phyloP scores from a whole-genome alignment of 352 stramenopile species.

The Phytophthora nicotianae region DNA sequence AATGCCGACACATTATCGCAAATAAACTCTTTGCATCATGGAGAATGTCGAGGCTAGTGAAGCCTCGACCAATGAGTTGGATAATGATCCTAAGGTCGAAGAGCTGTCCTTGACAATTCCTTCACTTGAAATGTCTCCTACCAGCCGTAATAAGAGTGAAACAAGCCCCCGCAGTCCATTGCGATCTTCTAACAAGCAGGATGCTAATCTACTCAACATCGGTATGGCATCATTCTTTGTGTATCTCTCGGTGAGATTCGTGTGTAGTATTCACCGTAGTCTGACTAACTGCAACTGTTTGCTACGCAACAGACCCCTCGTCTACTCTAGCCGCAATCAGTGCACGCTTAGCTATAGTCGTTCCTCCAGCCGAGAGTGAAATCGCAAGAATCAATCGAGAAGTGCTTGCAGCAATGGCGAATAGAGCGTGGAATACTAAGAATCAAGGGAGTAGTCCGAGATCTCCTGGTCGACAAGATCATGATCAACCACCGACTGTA shows the following conservation, averaged over 20 bases:
- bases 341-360: slow-evolving; percentile 49
- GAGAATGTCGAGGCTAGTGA: slow-evolving; percentile 5
- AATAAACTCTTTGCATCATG: slow-evolving; percentile 19
- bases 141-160: slow-evolving; percentile 7
- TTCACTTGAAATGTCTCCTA: slow-evolving; percentile 6
- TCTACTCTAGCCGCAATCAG: slow-evolving; percentile 67
- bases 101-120: slow-evolving; percentile 16
- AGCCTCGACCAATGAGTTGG: background rate
- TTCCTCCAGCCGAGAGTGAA: slow-evolving; percentile 71
- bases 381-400: slow-evolving; percentile 77
- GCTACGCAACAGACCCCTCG: slow-evolving; percentile 32
- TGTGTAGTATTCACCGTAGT: no score
- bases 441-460: slow-evolving; percentile 16
- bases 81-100: slow-evolving; percentile 3
- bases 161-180: slow-evolving; percentile 24
- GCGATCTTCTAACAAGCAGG: slow-evolving; percentile 33
- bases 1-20: slow-evolving; percentile 2
- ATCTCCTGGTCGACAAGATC: slow-evolving; percentile 4
- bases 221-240: slow-evolving; percentile 23
- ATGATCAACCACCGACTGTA: background rate
- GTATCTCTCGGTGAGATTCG: no score
- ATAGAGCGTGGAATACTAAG: slow-evolving; percentile 28
- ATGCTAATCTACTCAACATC: slow-evolving; percentile 46
- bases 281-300: no score
- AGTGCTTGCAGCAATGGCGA: slow-evolving; percentile 26